phyloP scores from a whole-genome alignment of 306 rosid species.

The Prunus mongolica region DNA sequence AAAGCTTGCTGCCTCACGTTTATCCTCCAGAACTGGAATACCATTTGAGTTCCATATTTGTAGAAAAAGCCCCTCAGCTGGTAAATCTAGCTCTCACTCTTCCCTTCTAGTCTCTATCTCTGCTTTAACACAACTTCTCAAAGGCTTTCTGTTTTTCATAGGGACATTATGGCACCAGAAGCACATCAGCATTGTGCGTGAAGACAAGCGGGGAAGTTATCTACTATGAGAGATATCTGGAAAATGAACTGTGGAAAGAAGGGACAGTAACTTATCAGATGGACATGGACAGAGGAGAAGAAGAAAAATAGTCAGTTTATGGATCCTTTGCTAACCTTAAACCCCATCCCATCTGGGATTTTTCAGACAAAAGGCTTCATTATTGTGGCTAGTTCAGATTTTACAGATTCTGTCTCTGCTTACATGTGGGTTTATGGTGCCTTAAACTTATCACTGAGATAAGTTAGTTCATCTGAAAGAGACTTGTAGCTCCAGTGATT shows the following conservation, averaged over 20 bases:
- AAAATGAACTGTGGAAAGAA: constrained; percentile 55
- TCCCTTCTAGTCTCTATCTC: not conserved
- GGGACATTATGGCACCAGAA: constrained; percentile 85
- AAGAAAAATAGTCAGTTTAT: not conserved
- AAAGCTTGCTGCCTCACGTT: constrained; percentile 51
- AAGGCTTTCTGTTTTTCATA: constrained; percentile 16
- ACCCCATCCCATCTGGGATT: no score
- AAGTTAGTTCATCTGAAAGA: no score
- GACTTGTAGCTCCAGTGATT: no score
- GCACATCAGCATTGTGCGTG: constrained; percentile 61
- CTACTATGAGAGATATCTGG: constrained; percentile 59
- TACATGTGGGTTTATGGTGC: no score
- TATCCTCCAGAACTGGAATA: constrained; percentile 46
- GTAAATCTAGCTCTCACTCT: constrained; percentile 27
- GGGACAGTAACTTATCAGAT: constrained; percentile 36
- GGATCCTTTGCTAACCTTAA: not conserved
- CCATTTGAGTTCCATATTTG: constrained; percentile 60
- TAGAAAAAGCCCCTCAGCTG: constrained; percentile 31
- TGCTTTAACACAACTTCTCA: not conserved
- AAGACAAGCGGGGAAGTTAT: constrained; percentile 51
- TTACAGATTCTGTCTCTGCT: no score
- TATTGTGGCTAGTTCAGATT: no score
- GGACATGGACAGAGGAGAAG: not conserved
- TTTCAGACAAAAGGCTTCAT: no score
- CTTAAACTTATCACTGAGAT: no score